These are phyloP conservation scores for Fusarium agapanthi DNA, from an alignment of 2,329 filamentous ascomycete genomes.

Conservation along the genomic window DNA sequence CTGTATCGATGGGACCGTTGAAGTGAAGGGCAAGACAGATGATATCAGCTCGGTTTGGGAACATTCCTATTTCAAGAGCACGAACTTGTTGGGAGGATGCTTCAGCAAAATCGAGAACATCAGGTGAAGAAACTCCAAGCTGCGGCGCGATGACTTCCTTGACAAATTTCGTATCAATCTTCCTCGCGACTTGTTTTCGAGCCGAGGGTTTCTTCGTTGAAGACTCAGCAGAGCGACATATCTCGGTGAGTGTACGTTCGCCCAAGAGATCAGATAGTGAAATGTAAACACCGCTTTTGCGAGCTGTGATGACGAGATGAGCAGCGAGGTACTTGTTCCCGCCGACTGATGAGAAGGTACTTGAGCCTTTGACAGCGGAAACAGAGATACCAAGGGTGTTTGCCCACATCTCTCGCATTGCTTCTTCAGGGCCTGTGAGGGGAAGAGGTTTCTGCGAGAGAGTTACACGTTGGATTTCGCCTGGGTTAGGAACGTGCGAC, in stretches of 20 bases:
- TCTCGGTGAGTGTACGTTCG: conserved; percentile 54
- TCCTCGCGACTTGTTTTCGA: not conserved
- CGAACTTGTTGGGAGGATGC: conserved; percentile 59
- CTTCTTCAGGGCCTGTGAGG: conserved; percentile 56
- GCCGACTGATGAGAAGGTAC: conserved; percentile 57
- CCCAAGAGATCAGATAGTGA: conserved; percentile 54
- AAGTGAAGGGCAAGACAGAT: conserved; percentile 60
- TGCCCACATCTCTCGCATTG: conserved; percentile 60
- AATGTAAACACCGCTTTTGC: conserved; percentile 53
- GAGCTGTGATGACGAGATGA: conserved; percentile 55
- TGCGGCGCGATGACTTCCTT: conserved; percentile 53
- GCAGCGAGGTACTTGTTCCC: conserved; percentile 57
- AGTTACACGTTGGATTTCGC: conserved; percentile 46
- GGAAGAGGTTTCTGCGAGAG: conserved; percentile 55
- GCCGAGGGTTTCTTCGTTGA: conserved; percentile 1
- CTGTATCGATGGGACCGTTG: conserved; percentile 52
- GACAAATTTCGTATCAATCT: conserved; percentile 49
- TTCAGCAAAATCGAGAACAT: conserved; percentile 58
- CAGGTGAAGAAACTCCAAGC: conserved; percentile 52
- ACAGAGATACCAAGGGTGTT: conserved; percentile 51
- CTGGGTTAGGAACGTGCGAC: conserved; percentile 49
- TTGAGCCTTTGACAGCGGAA: conserved; percentile 51
- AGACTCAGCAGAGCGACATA: conserved; percentile 50
- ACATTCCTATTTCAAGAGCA: conserved; percentile 58
- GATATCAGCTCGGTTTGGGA: conserved; percentile 54